Conservation (phyloP, 2,329 filamentous ascomycete species). For the Aaosphaeria arxii region DNA sequence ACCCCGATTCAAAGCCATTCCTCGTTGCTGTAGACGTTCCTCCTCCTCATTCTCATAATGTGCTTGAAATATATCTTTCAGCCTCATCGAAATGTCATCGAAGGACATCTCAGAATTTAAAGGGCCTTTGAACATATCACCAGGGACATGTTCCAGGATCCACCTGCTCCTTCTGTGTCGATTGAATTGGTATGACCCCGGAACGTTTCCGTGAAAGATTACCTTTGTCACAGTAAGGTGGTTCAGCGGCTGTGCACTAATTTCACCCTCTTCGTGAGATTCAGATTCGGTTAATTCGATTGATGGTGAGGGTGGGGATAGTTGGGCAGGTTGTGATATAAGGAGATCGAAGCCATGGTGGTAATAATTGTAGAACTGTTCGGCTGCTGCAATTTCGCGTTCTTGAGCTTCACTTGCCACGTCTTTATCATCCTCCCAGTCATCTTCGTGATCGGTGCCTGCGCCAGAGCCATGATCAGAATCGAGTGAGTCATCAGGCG, state of each 20-base stretch:
- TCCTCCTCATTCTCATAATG: conserved; percentile 58
- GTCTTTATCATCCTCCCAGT: conserved; percentile 45
- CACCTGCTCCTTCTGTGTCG: conserved; percentile 86
- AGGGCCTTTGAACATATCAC: conserved; percentile 40
- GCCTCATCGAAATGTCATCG: conserved; percentile 59
- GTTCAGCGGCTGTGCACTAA: conserved; percentile 44
- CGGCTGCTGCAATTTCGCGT: conserved; percentile 58
- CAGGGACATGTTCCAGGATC: conserved; percentile 60
- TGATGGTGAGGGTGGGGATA: conserved; percentile 47
- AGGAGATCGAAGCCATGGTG: conserved; percentile 91
- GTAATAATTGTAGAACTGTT: conserved; percentile 95
- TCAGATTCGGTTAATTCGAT: conserved; percentile 52
- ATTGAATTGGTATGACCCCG: conserved; percentile 96
- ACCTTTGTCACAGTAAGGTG: conserved; percentile 84
- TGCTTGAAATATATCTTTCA: conserved; percentile 68
- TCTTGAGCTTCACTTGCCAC: conserved; percentile 58
- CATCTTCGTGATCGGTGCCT: conserved; percentile 41
- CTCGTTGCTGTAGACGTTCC: conserved; percentile 52
- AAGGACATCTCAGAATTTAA: conserved; percentile 69
- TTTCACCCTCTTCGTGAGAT: conserved; percentile 19
- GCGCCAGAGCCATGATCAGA: conserved; percentile 32
- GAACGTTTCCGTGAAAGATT: conserved; percentile 91
- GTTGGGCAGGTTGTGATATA: conserved; percentile 68
- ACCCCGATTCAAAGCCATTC: conserved; percentile 85
- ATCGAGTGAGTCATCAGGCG: conserved; percentile 26